These are phyloP conservation scores for Acorus calamus DNA, from an alignment of 106 monocot genomes.

Conservation along the genomic window DNA sequence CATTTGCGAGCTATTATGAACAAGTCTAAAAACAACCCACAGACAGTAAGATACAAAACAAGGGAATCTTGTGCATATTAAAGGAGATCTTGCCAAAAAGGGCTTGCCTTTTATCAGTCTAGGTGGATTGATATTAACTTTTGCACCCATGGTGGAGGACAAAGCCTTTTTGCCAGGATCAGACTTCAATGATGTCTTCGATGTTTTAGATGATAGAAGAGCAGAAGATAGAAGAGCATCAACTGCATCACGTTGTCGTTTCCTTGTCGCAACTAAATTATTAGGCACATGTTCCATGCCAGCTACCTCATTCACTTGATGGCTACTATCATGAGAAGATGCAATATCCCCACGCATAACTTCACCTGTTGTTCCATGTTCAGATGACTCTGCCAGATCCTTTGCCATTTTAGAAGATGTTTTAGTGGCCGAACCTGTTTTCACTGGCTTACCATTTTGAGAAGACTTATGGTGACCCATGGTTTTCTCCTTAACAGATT, in stretches of 20 bases:
- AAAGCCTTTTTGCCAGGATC: constrained; percentile 12
- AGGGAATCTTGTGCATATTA: not conserved
- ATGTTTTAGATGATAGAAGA: constrained; percentile 75
- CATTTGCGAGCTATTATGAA: too few species aligned
- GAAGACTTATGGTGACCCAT: not conserved
- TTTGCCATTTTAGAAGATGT: constrained; percentile 18
- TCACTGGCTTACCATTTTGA: not conserved
- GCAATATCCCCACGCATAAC: constrained; percentile 6
- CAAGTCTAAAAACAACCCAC: too few species aligned
- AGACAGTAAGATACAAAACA: too few species aligned
- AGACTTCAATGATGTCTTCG: constrained; percentile 22
- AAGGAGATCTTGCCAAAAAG: not conserved
- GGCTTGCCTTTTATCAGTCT: constrained; percentile 16
- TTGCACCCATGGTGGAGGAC: not conserved
- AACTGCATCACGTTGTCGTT: constrained; percentile 78
- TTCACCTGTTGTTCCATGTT: not conserved
- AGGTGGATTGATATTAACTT: not conserved
- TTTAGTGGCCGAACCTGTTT: constrained; percentile 15
- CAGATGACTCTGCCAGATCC: constrained; percentile 6
- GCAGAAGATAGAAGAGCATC: constrained; percentile 77
- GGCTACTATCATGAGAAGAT: constrained; percentile 12
- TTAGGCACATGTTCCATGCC: constrained; percentile 8
- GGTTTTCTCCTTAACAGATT: not conserved
- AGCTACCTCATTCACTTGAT: not conserved
- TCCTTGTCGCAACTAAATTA: constrained; percentile 47